phyloP scores from a whole-genome alignment of 768 basidiomycete genomes.

The Serendipita sp. region DNA sequence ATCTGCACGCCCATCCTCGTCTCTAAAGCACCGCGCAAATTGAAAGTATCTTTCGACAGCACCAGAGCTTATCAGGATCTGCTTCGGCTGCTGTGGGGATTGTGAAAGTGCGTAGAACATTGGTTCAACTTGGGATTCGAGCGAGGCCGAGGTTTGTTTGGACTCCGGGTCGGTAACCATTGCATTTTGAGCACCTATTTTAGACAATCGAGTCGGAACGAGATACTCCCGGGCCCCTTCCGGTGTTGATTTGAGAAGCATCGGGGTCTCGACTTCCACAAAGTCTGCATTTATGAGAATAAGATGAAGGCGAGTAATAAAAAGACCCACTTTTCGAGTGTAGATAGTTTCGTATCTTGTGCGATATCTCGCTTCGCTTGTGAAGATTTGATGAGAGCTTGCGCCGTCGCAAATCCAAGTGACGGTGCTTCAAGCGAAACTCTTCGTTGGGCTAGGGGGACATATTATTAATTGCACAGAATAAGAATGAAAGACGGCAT shows the following conservation, averaged over 20 bases:
- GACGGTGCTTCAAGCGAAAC: conserved; percentile 66
- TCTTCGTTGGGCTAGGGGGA: conserved; percentile 61
- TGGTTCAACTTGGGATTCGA: conserved; percentile 10
- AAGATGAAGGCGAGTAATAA: conserved; percentile 9
- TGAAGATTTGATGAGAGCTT: conserved; percentile 62
- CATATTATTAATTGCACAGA: conserved; percentile 6
- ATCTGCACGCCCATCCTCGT: conserved; percentile 89
- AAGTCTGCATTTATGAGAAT: conserved; percentile 40
- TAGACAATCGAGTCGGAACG: conserved; percentile 53
- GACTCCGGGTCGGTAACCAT: no score
- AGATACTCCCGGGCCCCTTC: conserved; percentile 92
- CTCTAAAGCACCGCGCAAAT: conserved; percentile 85
- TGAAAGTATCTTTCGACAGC: conserved; percentile 84
- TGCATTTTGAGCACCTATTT: neutral
- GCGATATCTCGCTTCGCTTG: conserved; percentile 68
- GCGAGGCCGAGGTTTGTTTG: conserved; percentile 17
- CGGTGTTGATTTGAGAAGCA: conserved; percentile 78
- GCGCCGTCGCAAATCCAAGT: conserved; percentile 73
- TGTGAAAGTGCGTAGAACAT: conserved; percentile 83
- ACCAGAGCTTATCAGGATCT: conserved; percentile 80
- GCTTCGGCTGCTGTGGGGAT: conserved; percentile 93
- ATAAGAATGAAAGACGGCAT: conserved; percentile 17
- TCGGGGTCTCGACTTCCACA: conserved; percentile 84
- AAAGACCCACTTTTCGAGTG: conserved; percentile 46
- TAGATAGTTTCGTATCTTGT: conserved; percentile 53